Evolutionary conservation across 352 stramenopile genomes (phyloP).

Genomic region (Hyaloperonospora brassicae): DNA sequence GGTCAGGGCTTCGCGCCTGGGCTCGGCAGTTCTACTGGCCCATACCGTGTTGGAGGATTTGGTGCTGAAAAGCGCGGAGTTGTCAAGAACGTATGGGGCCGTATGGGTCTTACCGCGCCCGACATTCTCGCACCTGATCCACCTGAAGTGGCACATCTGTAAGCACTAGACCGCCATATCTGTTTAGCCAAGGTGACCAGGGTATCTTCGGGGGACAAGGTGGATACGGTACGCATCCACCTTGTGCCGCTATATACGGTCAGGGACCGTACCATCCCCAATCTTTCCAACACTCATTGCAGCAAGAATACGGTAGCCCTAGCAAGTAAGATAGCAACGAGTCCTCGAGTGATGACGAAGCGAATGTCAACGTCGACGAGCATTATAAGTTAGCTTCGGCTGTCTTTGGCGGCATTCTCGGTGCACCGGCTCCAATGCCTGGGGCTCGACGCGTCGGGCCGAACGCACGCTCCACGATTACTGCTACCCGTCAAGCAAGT

Average conservation of each 20-base stretch:
- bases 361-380: slow-evolving; percentile 49
- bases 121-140: slow-evolving; percentile 30
- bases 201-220: slow-evolving; percentile 27
- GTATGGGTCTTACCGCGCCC: slow-evolving; percentile 58
- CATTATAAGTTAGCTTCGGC: slow-evolving; percentile 88
- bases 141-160: slow-evolving; percentile 17
- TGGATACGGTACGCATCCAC: slow-evolving; percentile 31
- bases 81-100: slow-evolving; percentile 83
- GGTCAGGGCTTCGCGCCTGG: slow-evolving; percentile 25
- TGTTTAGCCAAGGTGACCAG: slow-evolving; percentile 26
- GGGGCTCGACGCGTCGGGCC: slow-evolving; percentile 31
- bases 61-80: slow-evolving; percentile 37
- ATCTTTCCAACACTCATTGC: slow-evolving; percentile 16
- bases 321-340: slow-evolving; percentile 49
- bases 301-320: slow-evolving; percentile 37
- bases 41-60: slow-evolving; percentile 37
- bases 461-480: slow-evolving; percentile 21
- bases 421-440: too few relatives aligned
- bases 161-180: slow-evolving; percentile 31
- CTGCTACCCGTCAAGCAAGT: slow-evolving; percentile 22
- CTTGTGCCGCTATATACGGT: too few relatives aligned
- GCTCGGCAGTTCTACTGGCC: slow-evolving; percentile 22
- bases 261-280: slow-evolving; percentile 31
- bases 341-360: too few relatives aligned
- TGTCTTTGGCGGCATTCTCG: slow-evolving; percentile 93